Conservation (phyloP, 148 eudicot species). For the Gaultheria prostrata region DNA sequence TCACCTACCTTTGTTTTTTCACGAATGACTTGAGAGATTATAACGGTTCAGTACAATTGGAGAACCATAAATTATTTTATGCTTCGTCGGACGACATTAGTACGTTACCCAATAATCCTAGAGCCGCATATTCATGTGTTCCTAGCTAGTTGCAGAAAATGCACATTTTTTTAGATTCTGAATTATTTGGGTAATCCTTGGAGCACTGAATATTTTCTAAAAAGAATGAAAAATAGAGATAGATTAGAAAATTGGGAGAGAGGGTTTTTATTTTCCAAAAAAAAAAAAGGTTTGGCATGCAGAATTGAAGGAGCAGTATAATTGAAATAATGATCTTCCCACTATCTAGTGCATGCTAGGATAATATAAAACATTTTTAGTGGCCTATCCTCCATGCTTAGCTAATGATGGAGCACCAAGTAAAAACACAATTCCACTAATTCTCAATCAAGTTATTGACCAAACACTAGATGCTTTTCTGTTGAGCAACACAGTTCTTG, state of each 20-base stretch:
- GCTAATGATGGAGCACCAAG: constrained; percentile 12
- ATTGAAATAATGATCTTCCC: neutral
- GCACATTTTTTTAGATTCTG: neutral
- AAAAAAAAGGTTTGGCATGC: neutral
- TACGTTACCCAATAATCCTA: neutral
- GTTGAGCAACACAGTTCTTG: neutral
- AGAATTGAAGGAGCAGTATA: neutral
- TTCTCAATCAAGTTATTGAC: neutral
- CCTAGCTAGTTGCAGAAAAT: neutral
- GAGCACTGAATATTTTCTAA: neutral
- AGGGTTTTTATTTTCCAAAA: neutral
- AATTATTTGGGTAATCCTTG: neutral
- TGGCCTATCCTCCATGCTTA: constrained; percentile 2
- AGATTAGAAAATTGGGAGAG: neutral
- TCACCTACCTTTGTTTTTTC: neutral
- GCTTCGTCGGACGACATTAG: neutral
- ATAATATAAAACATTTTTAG: constrained; percentile 9
- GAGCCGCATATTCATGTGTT: neutral
- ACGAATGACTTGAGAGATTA: neutral
- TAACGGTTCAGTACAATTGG: neutral
- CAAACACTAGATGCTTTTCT: constrained; percentile 4
- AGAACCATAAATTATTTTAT: too few relatives aligned
- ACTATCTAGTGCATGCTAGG: neutral
- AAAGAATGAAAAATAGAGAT: neutral
- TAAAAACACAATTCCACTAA: constrained; percentile 7